Percentiles rank a stretch among this genome's conserved stretches.
phyloP scores from a whole-genome alignment of 1,284 basidiomycete species.

The Boletellus deceptivus region DNA sequence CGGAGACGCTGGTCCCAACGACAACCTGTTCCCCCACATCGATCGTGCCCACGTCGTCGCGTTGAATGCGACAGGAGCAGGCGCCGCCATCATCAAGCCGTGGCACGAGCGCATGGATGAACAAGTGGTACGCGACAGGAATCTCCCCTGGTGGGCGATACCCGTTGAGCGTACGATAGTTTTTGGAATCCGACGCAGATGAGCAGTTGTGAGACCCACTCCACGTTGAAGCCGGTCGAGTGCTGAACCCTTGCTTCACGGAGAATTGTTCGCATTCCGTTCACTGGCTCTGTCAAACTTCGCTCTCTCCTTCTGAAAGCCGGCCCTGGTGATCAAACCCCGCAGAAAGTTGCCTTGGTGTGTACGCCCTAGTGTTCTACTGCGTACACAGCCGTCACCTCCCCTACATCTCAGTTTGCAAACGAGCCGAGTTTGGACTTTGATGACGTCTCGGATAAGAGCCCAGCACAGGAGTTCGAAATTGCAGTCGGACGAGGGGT shows the following conservation, averaged over 20 bases:
- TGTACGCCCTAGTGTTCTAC: constrained; percentile 22
- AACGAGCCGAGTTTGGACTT: constrained; percentile 76
- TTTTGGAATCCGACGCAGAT: constrained; percentile 77
- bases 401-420: constrained; percentile 44
- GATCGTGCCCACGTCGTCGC: constrained; percentile 72
- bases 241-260: constrained; percentile 9
- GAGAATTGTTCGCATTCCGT: constrained; percentile 77
- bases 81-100: constrained; percentile 65
- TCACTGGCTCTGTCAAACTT: constrained; percentile 76
- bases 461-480: constrained; percentile 65
- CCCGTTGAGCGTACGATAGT: constrained; percentile 41
- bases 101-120: constrained; percentile 72
- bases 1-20: constrained; percentile 54
- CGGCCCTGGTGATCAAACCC: constrained; percentile 70
- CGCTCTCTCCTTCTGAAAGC: constrained; percentile 72
- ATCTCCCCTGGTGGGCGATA: background rate
- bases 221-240: constrained; percentile 1
- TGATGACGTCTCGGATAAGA: constrained; percentile 59
- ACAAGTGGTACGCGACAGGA: constrained; percentile 44
- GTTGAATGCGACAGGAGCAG: constrained; percentile 56
- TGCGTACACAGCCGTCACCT: background rate
- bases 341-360: constrained; percentile 64
- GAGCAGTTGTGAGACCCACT: constrained; percentile 64
- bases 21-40: constrained; percentile 68
- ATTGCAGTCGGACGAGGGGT: constrained; percentile 67